Evolutionary conservation across 495 filamentous ascomycete species (phyloP), one percentile per base, ranked within the genome.

Genomic region (Mycothermus thermophilus): DNA sequence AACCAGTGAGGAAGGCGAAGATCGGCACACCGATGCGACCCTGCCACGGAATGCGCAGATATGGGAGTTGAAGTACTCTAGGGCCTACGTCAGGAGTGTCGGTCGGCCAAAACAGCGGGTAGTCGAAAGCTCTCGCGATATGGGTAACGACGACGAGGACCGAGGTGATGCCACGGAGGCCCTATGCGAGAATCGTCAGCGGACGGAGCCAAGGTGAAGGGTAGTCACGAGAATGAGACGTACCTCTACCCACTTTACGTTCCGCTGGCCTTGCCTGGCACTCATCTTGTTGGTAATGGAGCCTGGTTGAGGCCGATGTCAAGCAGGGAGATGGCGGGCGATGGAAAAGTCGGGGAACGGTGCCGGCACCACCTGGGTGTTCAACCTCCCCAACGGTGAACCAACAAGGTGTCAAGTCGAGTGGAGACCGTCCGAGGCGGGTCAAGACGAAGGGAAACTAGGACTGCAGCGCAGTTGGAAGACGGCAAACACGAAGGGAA

Each of bases 1-100:
- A 80, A 39, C 75, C 75, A 3, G 75, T 77, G 20, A 80, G 55
- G 39, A 80, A 69, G 33, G 72, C 71, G 50, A 80, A 80, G 39
- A 77, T 72, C 23, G 74, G 67, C 21, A 80, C 73, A 30, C 75
- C 74, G 18, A 77, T 59, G 31, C 70, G 67, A 24, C 73, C 75
- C 49, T 79, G 75, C 58, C 62, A 66, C 7, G 72, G 66, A 17
- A 78, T 66, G 6, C 75, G 73, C n/a, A 79, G 46, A 35, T 76
- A 58, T 9, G 74, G 74, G 34, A 63, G 59, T 47, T 80, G 75
- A 3, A 78, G 52, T 10, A 75, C 37, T 19, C 66, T 62, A 9
- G 72, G 67, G 0, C 60, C 18, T 2, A 43, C 47, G 30, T 64
- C 62, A 41, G 59, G 52, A 21, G 52, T 50, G 40, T 68, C 64